Percentiles rank a stretch among this genome's conserved stretches.
phyloP scores from a whole-genome alignment of 495 filamentous ascomycete species.

The Aspergillus asperescens region DNA sequence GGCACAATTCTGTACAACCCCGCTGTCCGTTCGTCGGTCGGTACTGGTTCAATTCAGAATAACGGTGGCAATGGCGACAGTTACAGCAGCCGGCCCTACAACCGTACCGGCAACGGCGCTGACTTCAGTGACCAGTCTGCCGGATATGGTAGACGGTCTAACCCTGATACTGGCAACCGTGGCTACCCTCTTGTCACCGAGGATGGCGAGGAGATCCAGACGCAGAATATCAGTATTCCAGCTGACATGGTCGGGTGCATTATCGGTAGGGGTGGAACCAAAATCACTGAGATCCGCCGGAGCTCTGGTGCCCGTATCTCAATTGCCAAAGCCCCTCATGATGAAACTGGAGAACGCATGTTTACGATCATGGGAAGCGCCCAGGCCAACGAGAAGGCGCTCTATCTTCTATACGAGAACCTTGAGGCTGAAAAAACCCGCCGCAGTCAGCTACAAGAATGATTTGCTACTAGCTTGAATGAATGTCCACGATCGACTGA shows the following conservation, averaged over 20 bases:
- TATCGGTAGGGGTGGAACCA: slow-evolving; percentile 87
- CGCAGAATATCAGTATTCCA: slow-evolving; percentile 98
- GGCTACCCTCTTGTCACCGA: slow-evolving; percentile 82
- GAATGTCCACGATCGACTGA: neutral
- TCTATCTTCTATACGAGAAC: slow-evolving; percentile 97
- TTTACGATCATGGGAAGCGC: slow-evolving; percentile 97
- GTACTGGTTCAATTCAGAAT: slow-evolving; percentile 16
- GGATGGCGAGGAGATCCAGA: slow-evolving; percentile 95
- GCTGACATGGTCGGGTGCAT: slow-evolving; percentile 99
- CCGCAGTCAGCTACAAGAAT: slow-evolving; percentile 77
- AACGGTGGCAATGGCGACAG: slow-evolving; percentile 41
- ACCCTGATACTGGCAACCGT: slow-evolving; percentile 65
- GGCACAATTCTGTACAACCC: slow-evolving; percentile 97
- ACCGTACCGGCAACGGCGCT: slow-evolving; percentile 91
- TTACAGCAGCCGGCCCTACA: slow-evolving; percentile 68
- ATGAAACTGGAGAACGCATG: slow-evolving; percentile 97
- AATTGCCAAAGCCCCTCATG: slow-evolving; percentile 96
- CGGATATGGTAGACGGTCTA: slow-evolving; percentile 68
- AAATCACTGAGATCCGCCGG: slow-evolving; percentile 97
- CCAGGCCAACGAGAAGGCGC: slow-evolving; percentile 85
- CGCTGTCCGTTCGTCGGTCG: slow-evolving; percentile 72
- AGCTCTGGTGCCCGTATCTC: slow-evolving; percentile 94
- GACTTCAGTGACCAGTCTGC: slow-evolving; percentile 84
- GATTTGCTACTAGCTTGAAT: slow-evolving; percentile 17
- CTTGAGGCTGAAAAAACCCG: slow-evolving; percentile 98